Evolutionary conservation across 2,329 filamentous ascomycete species (phyloP).

Genomic region (Falciphora oryzae): DNA sequence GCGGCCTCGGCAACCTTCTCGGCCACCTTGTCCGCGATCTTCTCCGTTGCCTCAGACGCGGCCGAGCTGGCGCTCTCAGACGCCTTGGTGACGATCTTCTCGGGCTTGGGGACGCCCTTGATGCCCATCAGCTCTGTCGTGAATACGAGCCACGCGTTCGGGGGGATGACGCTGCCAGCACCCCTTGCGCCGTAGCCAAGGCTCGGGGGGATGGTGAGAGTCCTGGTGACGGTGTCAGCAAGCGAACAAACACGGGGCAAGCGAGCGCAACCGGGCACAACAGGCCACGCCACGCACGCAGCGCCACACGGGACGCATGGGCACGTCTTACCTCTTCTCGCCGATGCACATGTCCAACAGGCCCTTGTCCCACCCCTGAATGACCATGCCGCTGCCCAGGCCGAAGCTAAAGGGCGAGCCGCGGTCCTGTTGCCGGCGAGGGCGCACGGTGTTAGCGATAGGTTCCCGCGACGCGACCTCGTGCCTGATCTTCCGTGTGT

Average conservation of each 20-base stretch:
- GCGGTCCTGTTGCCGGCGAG: constrained; percentile 50
- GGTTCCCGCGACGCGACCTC: neutral
- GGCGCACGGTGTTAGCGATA: constrained; percentile 32
- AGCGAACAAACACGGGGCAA: constrained; percentile 1
- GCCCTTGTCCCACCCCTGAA: constrained; percentile 93
- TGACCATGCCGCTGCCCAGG: constrained; percentile 76
- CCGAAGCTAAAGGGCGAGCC: constrained; percentile 71
- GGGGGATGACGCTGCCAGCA: constrained; percentile 73
- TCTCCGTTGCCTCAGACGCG: constrained; percentile 28
- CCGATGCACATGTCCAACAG: constrained; percentile 92
- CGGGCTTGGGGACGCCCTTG: constrained; percentile 57
- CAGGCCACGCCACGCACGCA: neutral
- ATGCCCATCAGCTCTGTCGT: constrained; percentile 88
- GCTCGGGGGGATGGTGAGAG: constrained; percentile 82
- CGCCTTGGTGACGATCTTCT: constrained; percentile 38
- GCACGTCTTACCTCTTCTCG: constrained; percentile 60
- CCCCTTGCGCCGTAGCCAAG: constrained; percentile 72
- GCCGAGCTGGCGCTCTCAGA: constrained; percentile 20
- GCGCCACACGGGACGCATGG: neutral
- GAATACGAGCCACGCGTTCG: constrained; percentile 70
- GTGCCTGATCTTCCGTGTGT: neutral
- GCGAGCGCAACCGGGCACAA: neutral
- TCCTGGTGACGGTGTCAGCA: constrained; percentile 37
- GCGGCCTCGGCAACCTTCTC: constrained; percentile 41
- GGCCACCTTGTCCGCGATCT: constrained; percentile 40